phyloP scores from a whole-genome alignment of 805 yeast species.

The Saccharomycopsis sp. region DNA sequence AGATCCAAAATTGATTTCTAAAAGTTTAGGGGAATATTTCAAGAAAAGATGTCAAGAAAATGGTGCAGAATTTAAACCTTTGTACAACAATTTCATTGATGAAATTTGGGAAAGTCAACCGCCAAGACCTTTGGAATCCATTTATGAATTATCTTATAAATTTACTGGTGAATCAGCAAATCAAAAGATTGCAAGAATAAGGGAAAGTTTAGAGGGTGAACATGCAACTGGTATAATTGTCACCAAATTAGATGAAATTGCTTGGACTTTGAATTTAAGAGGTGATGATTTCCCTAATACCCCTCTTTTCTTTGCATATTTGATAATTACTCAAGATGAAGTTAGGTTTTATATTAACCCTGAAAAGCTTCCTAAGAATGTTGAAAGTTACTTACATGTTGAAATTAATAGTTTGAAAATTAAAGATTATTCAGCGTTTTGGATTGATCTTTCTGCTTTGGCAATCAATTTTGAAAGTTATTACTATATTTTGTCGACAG shows the following conservation, averaged over 20 bases:
- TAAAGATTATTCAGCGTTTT: constrained; percentile 50
- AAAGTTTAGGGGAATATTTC: constrained; percentile 29
- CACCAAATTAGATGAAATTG: constrained; percentile 76
- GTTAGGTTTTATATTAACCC: constrained; percentile 16
- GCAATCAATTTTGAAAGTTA: constrained; percentile 28
- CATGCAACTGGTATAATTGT: constrained; percentile 33
- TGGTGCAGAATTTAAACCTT: constrained; percentile 39
- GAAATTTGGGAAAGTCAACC: constrained; percentile 75
- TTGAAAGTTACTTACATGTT: constrained; percentile 31
- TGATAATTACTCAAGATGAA: constrained; percentile 28
- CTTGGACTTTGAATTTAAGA: constrained; percentile 84
- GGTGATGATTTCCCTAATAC: constrained; percentile 69
- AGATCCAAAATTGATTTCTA: constrained; percentile 71
- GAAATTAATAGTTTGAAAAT: constrained; percentile 38
- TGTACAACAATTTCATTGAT: constrained; percentile 66
- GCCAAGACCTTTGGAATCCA: constrained; percentile 40
- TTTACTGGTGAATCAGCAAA: constrained; percentile 60
- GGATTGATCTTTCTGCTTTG: constrained; percentile 41
- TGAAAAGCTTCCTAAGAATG: constrained; percentile 7
- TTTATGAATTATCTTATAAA: constrained; percentile 44
- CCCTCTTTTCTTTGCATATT: constrained; percentile 79
- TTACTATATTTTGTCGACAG: constrained; percentile 45
- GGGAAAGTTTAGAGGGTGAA: constrained; percentile 30
- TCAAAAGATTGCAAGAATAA: constrained; percentile 48
- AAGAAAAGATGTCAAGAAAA: constrained; percentile 25